These are phyloP conservation scores for Paragyromitra xinjiangensis DNA, from an alignment of 495 filamentous ascomycete genomes.

Conservation along the genomic window DNA sequence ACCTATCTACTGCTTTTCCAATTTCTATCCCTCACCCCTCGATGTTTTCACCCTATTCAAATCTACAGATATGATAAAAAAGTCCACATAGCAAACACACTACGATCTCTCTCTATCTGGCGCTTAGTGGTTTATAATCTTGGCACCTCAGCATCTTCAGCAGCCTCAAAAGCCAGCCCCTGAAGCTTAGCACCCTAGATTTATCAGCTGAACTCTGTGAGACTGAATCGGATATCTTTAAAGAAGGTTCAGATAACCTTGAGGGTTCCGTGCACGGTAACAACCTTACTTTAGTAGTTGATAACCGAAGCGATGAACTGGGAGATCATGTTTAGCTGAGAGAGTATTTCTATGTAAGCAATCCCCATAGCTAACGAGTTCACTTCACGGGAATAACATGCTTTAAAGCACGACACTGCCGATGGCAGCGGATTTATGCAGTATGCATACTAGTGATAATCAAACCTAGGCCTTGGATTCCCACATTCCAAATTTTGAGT, in stretches of 20 bases:
- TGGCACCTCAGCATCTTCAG: background rate
- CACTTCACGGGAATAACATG: background rate
- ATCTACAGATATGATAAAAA: too few relatives aligned
- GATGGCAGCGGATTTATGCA: too few relatives aligned
- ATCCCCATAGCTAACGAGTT: background rate
- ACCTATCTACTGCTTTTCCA: too few relatives aligned
- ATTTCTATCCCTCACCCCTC: too few relatives aligned
- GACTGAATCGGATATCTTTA: background rate
- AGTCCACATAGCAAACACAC: too few relatives aligned
- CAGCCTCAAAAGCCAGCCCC: background rate
- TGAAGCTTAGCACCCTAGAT: background rate
- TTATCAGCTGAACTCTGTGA: background rate
- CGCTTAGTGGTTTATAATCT: background rate
- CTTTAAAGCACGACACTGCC: too few relatives aligned
- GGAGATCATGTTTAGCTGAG: background rate
- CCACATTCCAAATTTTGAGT: too few relatives aligned
- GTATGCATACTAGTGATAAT: too few relatives aligned
- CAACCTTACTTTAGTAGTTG: background rate
- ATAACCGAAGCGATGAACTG: background rate
- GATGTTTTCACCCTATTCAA: too few relatives aligned
- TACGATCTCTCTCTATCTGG: too few relatives aligned
- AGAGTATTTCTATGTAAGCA: background rate
- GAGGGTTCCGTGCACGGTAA: background rate
- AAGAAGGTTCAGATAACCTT: background rate
- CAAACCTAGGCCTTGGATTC: too few relatives aligned